Conservation (phyloP, 257 asterid species). For the Solanum ossicruentum region DNA sequence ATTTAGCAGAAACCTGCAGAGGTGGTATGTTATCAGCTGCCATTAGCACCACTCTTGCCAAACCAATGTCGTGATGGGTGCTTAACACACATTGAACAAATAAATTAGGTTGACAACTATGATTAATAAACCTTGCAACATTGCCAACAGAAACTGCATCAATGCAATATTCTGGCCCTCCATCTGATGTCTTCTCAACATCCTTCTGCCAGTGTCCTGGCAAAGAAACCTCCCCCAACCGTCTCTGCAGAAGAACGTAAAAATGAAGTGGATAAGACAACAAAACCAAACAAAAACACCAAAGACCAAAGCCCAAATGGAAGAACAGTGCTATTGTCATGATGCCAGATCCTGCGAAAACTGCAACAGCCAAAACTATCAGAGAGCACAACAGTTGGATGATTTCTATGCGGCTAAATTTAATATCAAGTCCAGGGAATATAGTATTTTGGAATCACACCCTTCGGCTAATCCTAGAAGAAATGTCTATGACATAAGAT, state of each 20-base stretch:
- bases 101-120: conserved; percentile 76
- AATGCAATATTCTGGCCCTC: conserved; percentile 64
- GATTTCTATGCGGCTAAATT: background rate
- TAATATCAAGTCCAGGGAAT: background rate
- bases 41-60: conserved; percentile 56
- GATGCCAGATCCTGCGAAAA: background rate
- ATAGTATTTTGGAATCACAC: background rate
- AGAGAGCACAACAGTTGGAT: background rate
- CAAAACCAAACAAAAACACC: background rate
- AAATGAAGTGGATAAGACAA: background rate
- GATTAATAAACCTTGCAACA: conserved; percentile 67
- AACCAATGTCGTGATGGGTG: conserved; percentile 49
- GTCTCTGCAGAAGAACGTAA: conserved; percentile 37
- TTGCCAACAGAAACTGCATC: conserved; percentile 71
- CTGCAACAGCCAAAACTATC: background rate
- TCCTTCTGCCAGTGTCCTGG: conserved; percentile 35
- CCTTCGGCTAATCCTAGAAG: background rate
- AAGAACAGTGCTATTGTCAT: background rate
- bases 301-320: background rate
- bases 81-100: conserved; percentile 78
- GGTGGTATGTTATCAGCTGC: conserved; percentile 92
- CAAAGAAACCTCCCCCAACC: conserved; percentile 55
- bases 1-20: conserved; percentile 34
- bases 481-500: background rate
- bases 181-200: conserved; percentile 31